Evolutionary conservation across 1,139 yeast species (phyloP), one percentile per base, ranked within the genome.

Genomic region (Hansenula sp.): DNA sequence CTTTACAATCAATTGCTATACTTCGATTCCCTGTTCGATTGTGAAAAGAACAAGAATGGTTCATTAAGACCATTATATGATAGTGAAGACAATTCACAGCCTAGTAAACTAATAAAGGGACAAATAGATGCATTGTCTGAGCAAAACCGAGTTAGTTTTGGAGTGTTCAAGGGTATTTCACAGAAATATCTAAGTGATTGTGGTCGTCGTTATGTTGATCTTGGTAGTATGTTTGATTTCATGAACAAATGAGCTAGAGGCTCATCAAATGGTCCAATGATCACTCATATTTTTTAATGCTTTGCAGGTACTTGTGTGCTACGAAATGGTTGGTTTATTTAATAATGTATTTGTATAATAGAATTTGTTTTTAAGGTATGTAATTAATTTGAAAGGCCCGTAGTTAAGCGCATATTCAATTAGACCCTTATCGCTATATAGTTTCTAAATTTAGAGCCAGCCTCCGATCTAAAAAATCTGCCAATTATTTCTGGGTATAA

Each of bases 191-290:
- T 93, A 58, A 71, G 72, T 43, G 87, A 87, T 52, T 87, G 95
- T 66, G 98, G 96, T 12, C 83, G 97, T 55, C 77, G 97, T 43
- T 91, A 84, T 63, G 97, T 93, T 38, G 89, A 89, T 59, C 83
- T 93, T 89, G 83, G 84, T 9, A 71, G 79, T 31, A 83, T 90
- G 32, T 93, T 93, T 63, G 86, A 80, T 42, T 79, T 79, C 46
- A 67, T 67, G 69, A 47, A 44, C 40, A 52, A 48, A 43, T 44
- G 33, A 38, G n/a, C n/a, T n/a, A n/a, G n/a, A n/a, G n/a, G n/a
- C n/a, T n/a, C n/a, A n/a, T n/a, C n/a, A n/a, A n/a, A 28, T 9
- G 12, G 13, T 5, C 25, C 2, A 3, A 17, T 4, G 4, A 4
- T 4, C 7, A 19, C 5, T 13, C 11, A 13, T 18, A 15, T 18